Percentiles rank a stretch among this genome's conserved stretches.
These are phyloP conservation scores for Trametes coccinea DNA, from an alignment of 768 basidiomycete species.

Conservation along the genomic window DNA sequence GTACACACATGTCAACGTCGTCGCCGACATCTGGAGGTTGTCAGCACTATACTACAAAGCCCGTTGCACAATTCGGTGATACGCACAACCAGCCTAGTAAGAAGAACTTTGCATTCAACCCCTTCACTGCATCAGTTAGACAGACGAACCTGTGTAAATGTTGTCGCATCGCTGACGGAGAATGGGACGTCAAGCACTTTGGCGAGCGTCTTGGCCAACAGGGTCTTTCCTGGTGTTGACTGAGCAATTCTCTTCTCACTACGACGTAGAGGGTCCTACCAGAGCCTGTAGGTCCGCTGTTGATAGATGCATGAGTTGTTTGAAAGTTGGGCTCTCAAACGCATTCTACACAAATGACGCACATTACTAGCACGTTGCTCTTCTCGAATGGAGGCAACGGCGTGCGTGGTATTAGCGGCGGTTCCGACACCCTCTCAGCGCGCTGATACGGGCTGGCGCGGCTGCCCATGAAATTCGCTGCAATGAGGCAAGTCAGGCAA, in stretches of 20 bases:
- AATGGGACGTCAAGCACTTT: constrained; percentile 91
- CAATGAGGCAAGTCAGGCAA: background rate
- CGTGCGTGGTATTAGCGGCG: constrained; percentile 43
- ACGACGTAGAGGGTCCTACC: constrained; percentile 44
- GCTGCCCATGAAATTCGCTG: background rate
- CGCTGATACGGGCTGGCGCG: background rate
- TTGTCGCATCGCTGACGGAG: constrained; percentile 89
- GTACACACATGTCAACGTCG: constrained; percentile 91
- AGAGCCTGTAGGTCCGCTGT: constrained; percentile 82
- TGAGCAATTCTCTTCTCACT: constrained; percentile 4
- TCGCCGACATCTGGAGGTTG: constrained; percentile 79
- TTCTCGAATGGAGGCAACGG: constrained; percentile 78
- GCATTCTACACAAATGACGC: constrained; percentile 26
- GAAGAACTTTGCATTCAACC: background rate
- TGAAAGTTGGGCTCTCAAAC: background rate
- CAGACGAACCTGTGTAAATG: constrained; percentile 78
- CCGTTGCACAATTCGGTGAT: background rate
- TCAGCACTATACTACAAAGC: background rate
- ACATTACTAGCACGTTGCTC: constrained; percentile 95
- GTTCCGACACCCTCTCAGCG: background rate
- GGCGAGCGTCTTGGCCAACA: constrained; percentile 90
- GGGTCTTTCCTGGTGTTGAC: constrained; percentile 69
- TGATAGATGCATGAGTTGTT: constrained; percentile 24
- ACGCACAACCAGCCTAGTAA: constrained; percentile 69
- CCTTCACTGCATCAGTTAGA: background rate